These are phyloP conservation scores for Saururus chinensis DNA, from an alignment of 164 flowering plant genomes.

Conservation along the genomic window DNA sequence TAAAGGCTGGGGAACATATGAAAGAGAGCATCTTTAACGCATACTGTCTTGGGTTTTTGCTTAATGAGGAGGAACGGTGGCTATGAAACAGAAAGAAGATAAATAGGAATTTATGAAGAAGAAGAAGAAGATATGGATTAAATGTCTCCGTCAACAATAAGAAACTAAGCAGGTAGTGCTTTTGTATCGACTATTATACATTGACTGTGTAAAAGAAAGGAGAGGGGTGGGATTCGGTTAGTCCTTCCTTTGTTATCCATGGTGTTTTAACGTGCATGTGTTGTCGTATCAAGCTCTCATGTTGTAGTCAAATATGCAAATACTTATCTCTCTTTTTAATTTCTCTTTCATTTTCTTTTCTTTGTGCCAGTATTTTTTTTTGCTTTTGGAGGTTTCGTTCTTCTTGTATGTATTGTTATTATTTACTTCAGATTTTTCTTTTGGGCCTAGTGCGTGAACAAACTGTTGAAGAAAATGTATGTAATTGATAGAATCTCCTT, in stretches of 20 bases:
- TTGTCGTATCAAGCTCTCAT: too few relatives aligned
- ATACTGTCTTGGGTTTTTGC: not conserved
- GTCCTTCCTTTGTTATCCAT: not conserved
- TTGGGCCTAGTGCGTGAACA: too few relatives aligned
- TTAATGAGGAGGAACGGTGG: not conserved
- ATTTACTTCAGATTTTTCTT: too few relatives aligned
- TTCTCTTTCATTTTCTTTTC: too few relatives aligned
- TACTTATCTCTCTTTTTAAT: too few relatives aligned
- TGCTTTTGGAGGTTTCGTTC: too few relatives aligned
- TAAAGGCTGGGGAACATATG: not conserved
- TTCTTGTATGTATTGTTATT: too few relatives aligned
- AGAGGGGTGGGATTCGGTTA: not conserved
- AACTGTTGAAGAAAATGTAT: too few relatives aligned
- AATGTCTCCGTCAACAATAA: conserved; percentile 5
- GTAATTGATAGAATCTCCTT: too few relatives aligned
- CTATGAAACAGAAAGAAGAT: not conserved
- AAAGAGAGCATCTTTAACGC: not conserved
- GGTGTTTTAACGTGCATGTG: too few relatives aligned
- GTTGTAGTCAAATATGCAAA: too few relatives aligned
- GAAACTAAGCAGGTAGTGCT: conserved; percentile 8
- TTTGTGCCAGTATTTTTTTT: too few relatives aligned
- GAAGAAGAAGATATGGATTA: not conserved
- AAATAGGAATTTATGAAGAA: not conserved
- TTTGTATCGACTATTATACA: conserved; percentile 4
- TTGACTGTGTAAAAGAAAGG: not conserved